Base-by-base conservation (phyloP, 2,329 filamentous ascomycete species). In the Pezicula carpinea region DNA sequence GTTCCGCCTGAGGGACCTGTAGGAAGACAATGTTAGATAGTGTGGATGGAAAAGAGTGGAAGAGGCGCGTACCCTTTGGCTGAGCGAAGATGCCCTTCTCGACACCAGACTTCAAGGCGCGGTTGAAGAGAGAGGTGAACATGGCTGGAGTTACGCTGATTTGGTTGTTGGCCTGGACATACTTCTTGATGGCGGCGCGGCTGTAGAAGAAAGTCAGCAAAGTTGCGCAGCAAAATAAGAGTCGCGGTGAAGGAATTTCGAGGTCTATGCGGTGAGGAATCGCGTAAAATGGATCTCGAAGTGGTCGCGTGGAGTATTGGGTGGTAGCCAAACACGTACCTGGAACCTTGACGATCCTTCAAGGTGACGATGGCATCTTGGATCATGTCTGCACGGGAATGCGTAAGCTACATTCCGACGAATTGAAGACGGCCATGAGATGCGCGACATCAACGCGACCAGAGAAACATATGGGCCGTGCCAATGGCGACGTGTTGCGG, bases 121-220 rank as follows among this genome's bases (percentile, higher is more conserved):
- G 76, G 76, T 87, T 87, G 75, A 88, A 82, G 38, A 84, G 80
- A 60, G 71, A 70, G 65, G 82, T 83, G 66, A 87, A 87, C 48
- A 74, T 72, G 46, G 69, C 67, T 53, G 78, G 75, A 55, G 69
- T 74, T 46, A 76, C 71, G 55, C 69, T 72, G 59, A 83, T 72
- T 62, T 78, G 79, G 74, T 87, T 86, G 78, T 87, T 87, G 64
- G 78, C 76, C 65, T 76, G 75, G 57, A 88, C 80, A 66, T 87
- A 87, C 68, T 87, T 87, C 77, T 87, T 87, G 66, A 87, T 77
- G 47, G 81, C 80, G 69, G 85, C 80, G 64, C 84, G 84, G 58
- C 66, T 68, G 46, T 40, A 26, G 5, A 39, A 21, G 34, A 44
- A 51, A 50, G 53, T 53, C 50, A 60, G 54, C 49, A 38, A 43